These are phyloP conservation scores for Capronia americana DNA, from an alignment of 2,329 filamentous ascomycete genomes.

Conservation along the genomic window DNA sequence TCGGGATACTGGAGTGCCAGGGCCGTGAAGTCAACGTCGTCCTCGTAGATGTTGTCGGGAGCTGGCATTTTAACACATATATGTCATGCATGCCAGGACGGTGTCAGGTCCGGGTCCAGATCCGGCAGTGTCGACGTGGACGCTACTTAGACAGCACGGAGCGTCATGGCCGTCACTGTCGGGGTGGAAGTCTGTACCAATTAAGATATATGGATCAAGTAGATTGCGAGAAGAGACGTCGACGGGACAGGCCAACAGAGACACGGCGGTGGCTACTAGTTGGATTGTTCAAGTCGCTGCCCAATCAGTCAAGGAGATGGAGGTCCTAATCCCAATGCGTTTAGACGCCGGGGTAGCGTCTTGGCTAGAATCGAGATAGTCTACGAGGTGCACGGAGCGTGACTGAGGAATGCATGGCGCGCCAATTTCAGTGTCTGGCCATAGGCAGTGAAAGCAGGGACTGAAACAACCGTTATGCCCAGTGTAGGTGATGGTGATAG, in stretches of 20 bases:
- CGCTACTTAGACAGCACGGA: not conserved
- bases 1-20: conserved; percentile 65
- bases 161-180: not conserved
- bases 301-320: too few species aligned
- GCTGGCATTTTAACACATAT: conserved; percentile 32
- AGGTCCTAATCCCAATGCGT: too few species aligned
- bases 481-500: not conserved
- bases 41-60: conserved; percentile 35
- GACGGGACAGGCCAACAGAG: not conserved
- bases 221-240: not conserved
- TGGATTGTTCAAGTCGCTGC: too few species aligned
- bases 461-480: too few species aligned
- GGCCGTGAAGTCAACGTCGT: conserved; percentile 63
- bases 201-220: not conserved
- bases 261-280: too few species aligned
- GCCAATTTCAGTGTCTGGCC: too few species aligned
- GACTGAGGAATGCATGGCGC: too few species aligned
- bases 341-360: too few species aligned
- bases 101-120: not conserved
- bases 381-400: too few species aligned
- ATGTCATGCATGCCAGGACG: not conserved
- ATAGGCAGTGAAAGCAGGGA: too few species aligned
- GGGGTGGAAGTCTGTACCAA: not conserved
- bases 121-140: not conserved
- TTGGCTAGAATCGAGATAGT: too few species aligned